Base-by-base conservation (phyloP, 2,329 filamentous ascomycete genomes). In the Fusarium acutatum region DNA sequence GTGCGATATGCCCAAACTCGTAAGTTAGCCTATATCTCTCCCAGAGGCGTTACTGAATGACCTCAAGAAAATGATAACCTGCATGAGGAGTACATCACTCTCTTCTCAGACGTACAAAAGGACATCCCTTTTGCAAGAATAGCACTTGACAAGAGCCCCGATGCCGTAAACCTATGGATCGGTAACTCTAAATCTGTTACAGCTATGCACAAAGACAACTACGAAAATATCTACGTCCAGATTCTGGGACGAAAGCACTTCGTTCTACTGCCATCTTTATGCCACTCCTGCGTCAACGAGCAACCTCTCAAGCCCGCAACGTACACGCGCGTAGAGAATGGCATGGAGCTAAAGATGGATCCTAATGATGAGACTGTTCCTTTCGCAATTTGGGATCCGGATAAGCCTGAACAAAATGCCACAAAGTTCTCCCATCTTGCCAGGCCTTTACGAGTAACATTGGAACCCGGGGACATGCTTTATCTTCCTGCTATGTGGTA, bases 151-250 rank as follows among this genome's bases (percentile, higher is more conserved):
- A 85, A 87, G 54, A 78, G 83, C 1, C 92, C 93, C 0, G 94
- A 96, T 71, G 94, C 94, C 20, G 88, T 94, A 69, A 96, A 96
- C 79, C 86, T 96, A 77, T 96, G 94, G 94, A 90, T 96, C 56
- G 94, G 94, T 60, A 93, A 94, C 82, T 89, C 89, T 3, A 85
- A 85, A 41, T 93, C 91, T 32, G 86, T 88, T 3, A 95, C 93
- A 0, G 91, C 92, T 1, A 81, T 95, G 60, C 94, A 96, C 83
- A 93, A 92, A 77, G 94, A 96, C 82, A 93, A 93, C 77, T 96
- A 95, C 80, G 93, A 96, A 81, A 96, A 96, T 79, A 87, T 96
- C 1, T 96, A 95, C 80, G 92, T 94, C 3, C 93, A 96, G 77
- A 81, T 96, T 20, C 81, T 90, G 2, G 94, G 94, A 0, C 83